phyloP scores from a whole-genome alignment of 2,329 filamentous ascomycete species.

The Hypomyces perniciosus region DNA sequence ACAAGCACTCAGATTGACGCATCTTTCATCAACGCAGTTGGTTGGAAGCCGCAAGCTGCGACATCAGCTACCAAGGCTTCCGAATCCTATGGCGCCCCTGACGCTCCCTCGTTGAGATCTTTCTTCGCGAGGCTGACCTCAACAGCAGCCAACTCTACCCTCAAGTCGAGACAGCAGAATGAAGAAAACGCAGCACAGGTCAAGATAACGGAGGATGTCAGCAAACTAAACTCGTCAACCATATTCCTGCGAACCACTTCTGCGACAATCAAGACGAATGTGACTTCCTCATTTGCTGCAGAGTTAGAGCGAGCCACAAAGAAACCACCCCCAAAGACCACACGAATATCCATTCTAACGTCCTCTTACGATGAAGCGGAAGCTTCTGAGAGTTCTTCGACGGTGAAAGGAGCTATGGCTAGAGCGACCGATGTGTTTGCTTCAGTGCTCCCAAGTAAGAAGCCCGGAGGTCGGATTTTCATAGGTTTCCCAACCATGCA shows the following conservation, averaged over 20 bases:
- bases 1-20: slow-evolving; percentile 92
- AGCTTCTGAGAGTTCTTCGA: slow-evolving; percentile 51
- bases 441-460: slow-evolving; percentile 82
- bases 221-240: slow-evolving; percentile 63
- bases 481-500: slow-evolving; percentile 98
- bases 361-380: slow-evolving; percentile 81
- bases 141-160: slow-evolving; percentile 42
- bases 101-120: slow-evolving; percentile 59
- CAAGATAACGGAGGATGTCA: slow-evolving; percentile 63
- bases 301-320: slow-evolving; percentile 95
- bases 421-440: slow-evolving; percentile 75
- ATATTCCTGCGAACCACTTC: slow-evolving; percentile 88
- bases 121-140: slow-evolving; percentile 77
- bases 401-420: slow-evolving; percentile 36
- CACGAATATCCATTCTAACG: slow-evolving; percentile 80
- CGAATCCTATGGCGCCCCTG: slow-evolving; percentile 44
- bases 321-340: slow-evolving; percentile 86
- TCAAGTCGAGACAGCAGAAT: slow-evolving; percentile 50
- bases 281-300: slow-evolving; percentile 64
- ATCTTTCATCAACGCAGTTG: slow-evolving; percentile 78
- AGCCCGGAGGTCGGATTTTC: slow-evolving; percentile 77
- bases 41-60: slow-evolving; percentile 62
- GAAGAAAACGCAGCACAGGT: slow-evolving; percentile 60
- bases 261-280: slow-evolving; percentile 71
- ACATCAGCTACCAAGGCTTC: slow-evolving; percentile 34